Conservation (phyloP, 257 asterid species). For the Solanum gracilifrons region DNA sequence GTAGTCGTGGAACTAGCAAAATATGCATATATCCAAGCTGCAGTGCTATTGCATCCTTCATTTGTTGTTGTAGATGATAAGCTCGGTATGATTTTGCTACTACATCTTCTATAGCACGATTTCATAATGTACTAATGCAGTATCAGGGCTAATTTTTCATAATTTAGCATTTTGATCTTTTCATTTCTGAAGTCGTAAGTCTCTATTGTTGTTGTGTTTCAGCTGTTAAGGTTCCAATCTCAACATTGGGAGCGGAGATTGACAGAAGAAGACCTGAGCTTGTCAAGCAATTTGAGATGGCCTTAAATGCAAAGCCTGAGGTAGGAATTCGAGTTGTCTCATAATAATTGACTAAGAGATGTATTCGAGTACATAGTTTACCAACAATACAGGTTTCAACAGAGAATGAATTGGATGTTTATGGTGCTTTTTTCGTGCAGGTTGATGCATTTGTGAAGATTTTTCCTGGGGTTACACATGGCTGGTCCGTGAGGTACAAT, state of each 20-base stretch:
- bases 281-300: conserved; percentile 28
- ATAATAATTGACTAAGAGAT: not conserved
- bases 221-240: conserved; percentile 53
- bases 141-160: not conserved
- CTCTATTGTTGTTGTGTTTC: not conserved
- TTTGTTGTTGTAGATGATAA: conserved; percentile 43
- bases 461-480: conserved; percentile 42
- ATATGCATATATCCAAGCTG: conserved; percentile 38
- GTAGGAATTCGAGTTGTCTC: conserved; percentile 8
- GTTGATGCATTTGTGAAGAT: conserved; percentile 50
- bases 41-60: conserved; percentile 57
- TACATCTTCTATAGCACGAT: not conserved
- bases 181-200: not conserved
- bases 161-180: not conserved
- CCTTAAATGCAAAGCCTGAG: conserved; percentile 37
- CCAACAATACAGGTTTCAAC: not conserved
- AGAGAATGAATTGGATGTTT: not conserved
- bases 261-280: conserved; percentile 38
- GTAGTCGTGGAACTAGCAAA: conserved; percentile 55
- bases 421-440: conserved; percentile 9
- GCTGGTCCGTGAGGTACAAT: conserved; percentile 53
- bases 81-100: conserved; percentile 19
- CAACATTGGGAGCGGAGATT: conserved; percentile 54
- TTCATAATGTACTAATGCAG: not conserved
- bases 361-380: not conserved